Percentiles rank a stretch among this genome's conserved stretches.
Conservation (phyloP, 495 filamentous ascomycete genomes). For the Collariella sp. region DNA sequence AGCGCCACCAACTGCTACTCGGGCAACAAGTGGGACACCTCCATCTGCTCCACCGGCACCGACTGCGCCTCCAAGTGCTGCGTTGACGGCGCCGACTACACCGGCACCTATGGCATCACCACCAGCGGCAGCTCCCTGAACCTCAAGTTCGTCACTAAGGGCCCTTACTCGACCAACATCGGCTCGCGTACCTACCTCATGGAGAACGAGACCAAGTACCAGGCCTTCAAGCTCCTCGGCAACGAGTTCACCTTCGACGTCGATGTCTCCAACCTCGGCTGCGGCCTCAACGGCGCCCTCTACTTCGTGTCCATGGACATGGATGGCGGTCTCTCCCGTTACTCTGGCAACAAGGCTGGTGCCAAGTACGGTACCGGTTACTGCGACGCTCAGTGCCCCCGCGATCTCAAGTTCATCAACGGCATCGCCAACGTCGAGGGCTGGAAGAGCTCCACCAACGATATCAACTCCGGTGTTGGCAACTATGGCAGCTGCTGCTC, state of each 20-base stretch:
- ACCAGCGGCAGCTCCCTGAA: conserved; percentile 41
- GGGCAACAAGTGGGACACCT: conserved; percentile 41
- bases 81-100: conserved; percentile 42
- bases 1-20: conserved; percentile 42
- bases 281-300: conserved; percentile 51
- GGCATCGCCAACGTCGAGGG: conserved; percentile 52
- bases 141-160: conserved; percentile 50
- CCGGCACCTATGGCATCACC: conserved; percentile 40
- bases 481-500: conserved; percentile 60
- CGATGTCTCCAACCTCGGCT: conserved; percentile 45
- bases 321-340: conserved; percentile 46
- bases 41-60: conserved; percentile 29
- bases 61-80: conserved; percentile 41
- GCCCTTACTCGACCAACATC: conserved; percentile 40
- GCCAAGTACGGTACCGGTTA: conserved; percentile 52
- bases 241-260: conserved; percentile 57
- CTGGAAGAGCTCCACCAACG: conserved; percentile 50
- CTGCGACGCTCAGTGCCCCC: conserved; percentile 52
- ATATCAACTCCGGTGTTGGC: conserved; percentile 52
- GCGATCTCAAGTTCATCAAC: conserved; percentile 45
- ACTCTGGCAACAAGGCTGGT: conserved; percentile 48
- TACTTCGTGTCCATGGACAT: conserved; percentile 52
- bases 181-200: conserved; percentile 51
- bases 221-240: conserved; percentile 46
- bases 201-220: conserved; percentile 43